phyloP scores from a whole-genome alignment of 768 basidiomycete genomes.

The Cystobasidium ongulense region DNA sequence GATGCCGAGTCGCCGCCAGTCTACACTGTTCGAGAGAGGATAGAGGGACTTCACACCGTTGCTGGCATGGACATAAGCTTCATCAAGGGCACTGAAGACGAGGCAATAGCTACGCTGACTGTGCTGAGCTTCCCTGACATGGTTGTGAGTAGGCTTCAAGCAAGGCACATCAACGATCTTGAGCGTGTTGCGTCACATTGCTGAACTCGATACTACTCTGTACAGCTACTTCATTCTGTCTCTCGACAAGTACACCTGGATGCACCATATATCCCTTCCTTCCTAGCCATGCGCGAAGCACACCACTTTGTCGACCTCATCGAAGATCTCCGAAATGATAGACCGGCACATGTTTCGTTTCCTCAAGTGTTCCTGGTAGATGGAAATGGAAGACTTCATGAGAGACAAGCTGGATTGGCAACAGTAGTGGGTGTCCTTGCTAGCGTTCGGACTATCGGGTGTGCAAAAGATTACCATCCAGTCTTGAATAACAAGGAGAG shows the following conservation, averaged over 20 bases:
- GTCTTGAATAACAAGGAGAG: background rate
- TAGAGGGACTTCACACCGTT: conserved; percentile 35
- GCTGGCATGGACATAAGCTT: conserved; percentile 42
- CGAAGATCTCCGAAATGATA: conserved; percentile 31
- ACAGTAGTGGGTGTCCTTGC: conserved; percentile 39
- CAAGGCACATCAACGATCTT: background rate
- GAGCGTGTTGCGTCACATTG: background rate
- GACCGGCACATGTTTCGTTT: conserved; percentile 8
- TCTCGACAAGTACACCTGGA: conserved; percentile 31
- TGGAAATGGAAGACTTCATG: conserved; percentile 43
- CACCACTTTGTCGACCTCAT: conserved; percentile 36
- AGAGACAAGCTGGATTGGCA: conserved; percentile 41
- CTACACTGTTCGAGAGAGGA: background rate
- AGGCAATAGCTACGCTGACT: conserved; percentile 39
- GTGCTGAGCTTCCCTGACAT: conserved; percentile 40
- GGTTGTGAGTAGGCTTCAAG: conserved; percentile 32
- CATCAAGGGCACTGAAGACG: conserved; percentile 32
- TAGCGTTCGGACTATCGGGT: conserved; percentile 40
- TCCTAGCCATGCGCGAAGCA: conserved; percentile 42
- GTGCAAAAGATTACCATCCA: conserved; percentile 39
- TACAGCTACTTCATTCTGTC: conserved; percentile 38
- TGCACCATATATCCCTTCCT: conserved; percentile 43
- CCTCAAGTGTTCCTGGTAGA: conserved; percentile 43
- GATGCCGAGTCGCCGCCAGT: background rate
- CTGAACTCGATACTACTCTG: background rate